Evolutionary conservation across 208 protist genomes (phyloP).

Genomic region (Porcisia hertigi): DNA sequence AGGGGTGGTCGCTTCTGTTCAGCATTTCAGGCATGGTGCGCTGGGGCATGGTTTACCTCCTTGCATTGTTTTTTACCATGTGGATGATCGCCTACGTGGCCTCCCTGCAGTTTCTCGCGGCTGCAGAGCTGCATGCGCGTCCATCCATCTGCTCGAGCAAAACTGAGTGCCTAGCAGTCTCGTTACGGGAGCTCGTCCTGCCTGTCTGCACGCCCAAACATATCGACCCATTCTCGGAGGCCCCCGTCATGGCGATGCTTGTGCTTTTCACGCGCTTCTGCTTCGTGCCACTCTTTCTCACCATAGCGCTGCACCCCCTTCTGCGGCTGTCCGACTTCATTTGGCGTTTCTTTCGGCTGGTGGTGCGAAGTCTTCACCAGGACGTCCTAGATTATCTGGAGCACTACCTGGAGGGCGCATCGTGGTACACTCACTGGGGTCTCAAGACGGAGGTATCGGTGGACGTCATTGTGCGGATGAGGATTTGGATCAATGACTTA

Average conservation of each 20-base stretch:
- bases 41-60: conserved; percentile 59
- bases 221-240: conserved; percentile 39
- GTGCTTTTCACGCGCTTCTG: conserved; percentile 62
- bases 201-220: conserved; percentile 59
- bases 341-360: conserved; percentile 71
- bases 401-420: conserved; percentile 70
- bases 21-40: conserved; percentile 65
- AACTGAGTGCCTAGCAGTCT: conserved; percentile 49
- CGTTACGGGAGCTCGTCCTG: conserved; percentile 61
- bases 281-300: conserved; percentile 62
- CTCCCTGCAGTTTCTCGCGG: conserved; percentile 43
- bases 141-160: conserved; percentile 37
- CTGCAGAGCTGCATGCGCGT: background rate
- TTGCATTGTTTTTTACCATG: conserved; percentile 53
- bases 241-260: conserved; percentile 51
- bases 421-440: conserved; percentile 69
- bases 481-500: conserved; percentile 50
- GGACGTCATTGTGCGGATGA: conserved; percentile 43
- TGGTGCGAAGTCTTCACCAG: conserved; percentile 71
- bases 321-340: conserved; percentile 76
- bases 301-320: conserved; percentile 61
- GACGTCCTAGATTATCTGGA: conserved; percentile 74
- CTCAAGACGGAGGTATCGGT: conserved; percentile 43
- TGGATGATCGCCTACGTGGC: conserved; percentile 83
- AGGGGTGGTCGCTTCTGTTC: conserved; percentile 78